Conservation (phyloP, 1,284 basidiomycete genomes). For the Serendipita sp. region DNA sequence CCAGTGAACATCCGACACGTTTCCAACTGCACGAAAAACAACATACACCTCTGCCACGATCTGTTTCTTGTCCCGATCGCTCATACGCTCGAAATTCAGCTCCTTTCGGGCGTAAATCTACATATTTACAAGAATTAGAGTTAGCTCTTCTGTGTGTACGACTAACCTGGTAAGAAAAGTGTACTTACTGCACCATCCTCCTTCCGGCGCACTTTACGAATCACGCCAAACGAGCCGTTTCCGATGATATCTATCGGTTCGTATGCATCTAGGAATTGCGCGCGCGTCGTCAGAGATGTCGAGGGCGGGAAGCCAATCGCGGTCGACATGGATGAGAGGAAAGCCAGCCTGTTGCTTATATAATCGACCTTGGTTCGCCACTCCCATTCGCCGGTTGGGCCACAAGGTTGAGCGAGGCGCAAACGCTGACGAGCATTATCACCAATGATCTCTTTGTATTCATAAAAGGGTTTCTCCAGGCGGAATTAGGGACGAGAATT, state of each 20-base stretch:
- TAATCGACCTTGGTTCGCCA: too few species aligned
- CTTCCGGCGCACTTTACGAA: conserved; percentile 80
- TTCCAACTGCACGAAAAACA: not conserved
- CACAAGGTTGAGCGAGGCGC: too few species aligned
- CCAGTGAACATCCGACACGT: not conserved
- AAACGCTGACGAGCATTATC: too few species aligned
- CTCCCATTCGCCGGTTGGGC: too few species aligned
- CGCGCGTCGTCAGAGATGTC: conserved; percentile 19
- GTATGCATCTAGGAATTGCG: conserved; percentile 47
- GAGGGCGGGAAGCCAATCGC: not conserved
- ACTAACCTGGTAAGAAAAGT: not conserved
- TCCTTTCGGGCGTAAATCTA: conserved; percentile 87
- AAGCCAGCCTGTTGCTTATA: not conserved
- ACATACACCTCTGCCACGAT: conserved; percentile 94
- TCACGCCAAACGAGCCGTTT: conserved; percentile 94
- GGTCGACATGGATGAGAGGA: not conserved
- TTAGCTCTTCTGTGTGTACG: not conserved
- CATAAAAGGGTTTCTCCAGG: too few species aligned
- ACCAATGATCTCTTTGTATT: too few species aligned
- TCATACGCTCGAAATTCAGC: conserved; percentile 91
- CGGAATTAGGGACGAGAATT: too few species aligned
- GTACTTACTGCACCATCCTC: conserved; percentile 66
- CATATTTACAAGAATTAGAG: not conserved
- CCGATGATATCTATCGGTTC: conserved; percentile 85
- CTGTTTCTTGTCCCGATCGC: conserved; percentile 81